phyloP scores from a whole-genome alignment of 176 grass and related monocot species.

The Zizania latifolia region DNA sequence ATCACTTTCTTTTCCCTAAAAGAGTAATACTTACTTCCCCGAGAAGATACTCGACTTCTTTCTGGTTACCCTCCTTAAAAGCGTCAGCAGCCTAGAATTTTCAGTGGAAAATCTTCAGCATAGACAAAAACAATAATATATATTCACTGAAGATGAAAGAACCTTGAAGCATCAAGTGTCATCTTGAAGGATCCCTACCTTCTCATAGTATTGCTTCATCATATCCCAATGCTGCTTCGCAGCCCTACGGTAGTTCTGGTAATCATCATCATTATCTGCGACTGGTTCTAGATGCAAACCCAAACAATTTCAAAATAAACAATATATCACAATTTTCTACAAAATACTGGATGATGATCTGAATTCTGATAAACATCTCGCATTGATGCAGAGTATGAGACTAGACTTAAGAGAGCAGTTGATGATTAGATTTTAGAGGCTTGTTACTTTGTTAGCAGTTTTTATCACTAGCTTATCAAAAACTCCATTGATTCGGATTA shows the following conservation, averaged over 20 bases:
- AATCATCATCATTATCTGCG: conserved; percentile 60
- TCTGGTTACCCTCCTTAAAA: conserved; percentile 55
- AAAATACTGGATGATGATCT: neutral
- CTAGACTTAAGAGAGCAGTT: neutral
- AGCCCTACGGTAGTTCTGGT: conserved; percentile 58
- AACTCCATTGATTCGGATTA: neutral
- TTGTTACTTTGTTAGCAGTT: conserved; percentile 17
- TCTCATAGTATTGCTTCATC: conserved; percentile 91
- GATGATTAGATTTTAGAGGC: neutral
- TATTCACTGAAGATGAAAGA: conserved; percentile 13
- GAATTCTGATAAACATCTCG: neutral
- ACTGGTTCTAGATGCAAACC: conserved; percentile 29
- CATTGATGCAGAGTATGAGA: neutral
- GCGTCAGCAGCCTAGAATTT: conserved; percentile 75
- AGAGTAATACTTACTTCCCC: conserved; percentile 50
- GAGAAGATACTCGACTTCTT: conserved; percentile 52
- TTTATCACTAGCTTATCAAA: neutral
- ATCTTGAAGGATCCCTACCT: conserved; percentile 39
- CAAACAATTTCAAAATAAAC: conserved; percentile 20
- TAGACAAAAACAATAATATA: neutral
- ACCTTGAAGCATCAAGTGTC: conserved; percentile 1
- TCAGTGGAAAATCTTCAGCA: conserved; percentile 22
- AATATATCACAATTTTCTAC: conserved; percentile 9
- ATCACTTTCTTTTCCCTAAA: neutral
- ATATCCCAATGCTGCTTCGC: conserved; percentile 76